Percentiles rank a stretch among this genome's conserved stretches.
Evolutionary conservation across 306 rosid genomes (phyloP).

Genomic region (Vicia sativa): DNA sequence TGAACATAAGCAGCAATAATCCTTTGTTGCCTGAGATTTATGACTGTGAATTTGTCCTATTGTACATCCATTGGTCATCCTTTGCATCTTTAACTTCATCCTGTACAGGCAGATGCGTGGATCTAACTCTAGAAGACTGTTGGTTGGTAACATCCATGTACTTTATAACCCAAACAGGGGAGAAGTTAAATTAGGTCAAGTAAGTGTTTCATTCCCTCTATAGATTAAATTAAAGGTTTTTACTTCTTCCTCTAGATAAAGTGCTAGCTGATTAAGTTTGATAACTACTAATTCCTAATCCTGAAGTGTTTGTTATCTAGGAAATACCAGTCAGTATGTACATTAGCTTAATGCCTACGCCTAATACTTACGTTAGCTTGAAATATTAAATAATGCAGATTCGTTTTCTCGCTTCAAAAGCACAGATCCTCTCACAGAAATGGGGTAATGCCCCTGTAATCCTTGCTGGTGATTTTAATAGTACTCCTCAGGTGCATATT

Average conservation of each 20-base stretch:
- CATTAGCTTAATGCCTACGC: constrained; percentile 1
- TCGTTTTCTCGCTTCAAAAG: constrained; percentile 72
- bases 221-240: background rate
- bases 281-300: constrained; percentile 20
- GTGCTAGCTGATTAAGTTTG: constrained; percentile 11
- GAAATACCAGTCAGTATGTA: constrained; percentile 15
- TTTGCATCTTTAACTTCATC: constrained; percentile 58
- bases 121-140: constrained; percentile 64
- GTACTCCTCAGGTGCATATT: constrained; percentile 76
- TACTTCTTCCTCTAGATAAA: background rate
- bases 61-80: constrained; percentile 35
- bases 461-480: constrained; percentile 87
- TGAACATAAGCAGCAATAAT: constrained; percentile 4
- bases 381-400: constrained; percentile 54
- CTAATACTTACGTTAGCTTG: background rate
- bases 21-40: constrained; percentile 1
- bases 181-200: constrained; percentile 89
- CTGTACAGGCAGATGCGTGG: constrained; percentile 80
- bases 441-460: constrained; percentile 80
- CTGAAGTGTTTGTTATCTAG: background rate
- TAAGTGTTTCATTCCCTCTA: constrained; percentile 42
- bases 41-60: constrained; percentile 15
- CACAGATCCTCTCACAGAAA: constrained; percentile 65
- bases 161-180: constrained; percentile 87
- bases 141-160: constrained; percentile 84